Conservation (phyloP, 73 alveolate species). For the Tetrahymena malaccensis region DNA sequence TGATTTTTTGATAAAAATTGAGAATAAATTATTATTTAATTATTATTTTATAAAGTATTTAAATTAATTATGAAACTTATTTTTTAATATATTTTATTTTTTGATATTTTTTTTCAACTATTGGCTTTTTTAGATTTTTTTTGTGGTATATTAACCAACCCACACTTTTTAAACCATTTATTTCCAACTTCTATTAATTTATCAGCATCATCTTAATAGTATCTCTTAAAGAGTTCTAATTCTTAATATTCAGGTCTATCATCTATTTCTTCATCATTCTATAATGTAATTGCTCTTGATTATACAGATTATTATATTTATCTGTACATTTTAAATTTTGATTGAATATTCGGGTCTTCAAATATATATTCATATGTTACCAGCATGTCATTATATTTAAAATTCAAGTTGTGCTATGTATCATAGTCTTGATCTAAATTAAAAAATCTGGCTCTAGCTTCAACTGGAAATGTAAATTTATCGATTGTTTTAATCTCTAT, state of each 20-base stretch:
- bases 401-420: background rate
- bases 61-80: background rate
- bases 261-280: background rate
- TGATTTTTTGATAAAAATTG: no score
- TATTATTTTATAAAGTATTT: background rate
- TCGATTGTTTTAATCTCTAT: background rate
- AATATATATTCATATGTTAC: background rate
- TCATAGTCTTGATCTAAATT: background rate
- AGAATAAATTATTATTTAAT: no score
- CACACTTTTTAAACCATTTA: background rate
- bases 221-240: background rate
- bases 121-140: background rate
- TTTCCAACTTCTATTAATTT: background rate
- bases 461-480: background rate
- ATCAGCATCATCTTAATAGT: background rate
- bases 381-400: background rate
- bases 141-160: background rate
- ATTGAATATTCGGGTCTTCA: background rate
- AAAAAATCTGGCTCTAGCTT: background rate
- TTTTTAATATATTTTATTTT: background rate
- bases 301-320: background rate
- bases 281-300: background rate
- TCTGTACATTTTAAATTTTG: background rate
- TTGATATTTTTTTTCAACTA: background rate
- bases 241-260: background rate